Conservation (phyloP, 2,329 filamentous ascomycete species). For the Tolypocladium amazonense region DNA sequence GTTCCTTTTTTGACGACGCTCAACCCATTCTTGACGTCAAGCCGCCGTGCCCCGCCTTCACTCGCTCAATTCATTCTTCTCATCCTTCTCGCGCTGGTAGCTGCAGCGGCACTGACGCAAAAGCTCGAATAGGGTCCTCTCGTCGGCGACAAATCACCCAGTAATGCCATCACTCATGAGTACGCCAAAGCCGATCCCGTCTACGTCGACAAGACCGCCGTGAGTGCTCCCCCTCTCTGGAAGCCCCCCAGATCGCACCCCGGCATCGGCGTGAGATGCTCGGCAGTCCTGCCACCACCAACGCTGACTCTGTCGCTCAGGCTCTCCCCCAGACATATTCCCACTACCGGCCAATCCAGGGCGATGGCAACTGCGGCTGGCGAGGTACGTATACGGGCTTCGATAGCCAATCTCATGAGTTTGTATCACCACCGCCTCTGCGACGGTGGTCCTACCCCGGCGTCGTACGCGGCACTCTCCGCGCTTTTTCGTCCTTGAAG, state of each 20-base stretch:
- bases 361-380: slow-evolving; percentile 96
- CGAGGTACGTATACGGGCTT: slow-evolving; percentile 56
- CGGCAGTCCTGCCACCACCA: not conserved
- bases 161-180: slow-evolving; percentile 67
- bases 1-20: not conserved
- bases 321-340: slow-evolving; percentile 74
- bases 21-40: not conserved
- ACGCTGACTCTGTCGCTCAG: slow-evolving; percentile 31
- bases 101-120: not conserved
- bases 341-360: slow-evolving; percentile 76
- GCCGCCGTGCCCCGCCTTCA: not conserved
- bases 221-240: slow-evolving; percentile 33
- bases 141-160: slow-evolving; percentile 69
- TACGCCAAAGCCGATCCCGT: slow-evolving; percentile 81
- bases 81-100: not conserved
- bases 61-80: not conserved
- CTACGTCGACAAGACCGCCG: slow-evolving; percentile 79
- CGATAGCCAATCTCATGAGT: not conserved
- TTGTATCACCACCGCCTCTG: not conserved
- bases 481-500: not conserved
- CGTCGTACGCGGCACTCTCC: not conserved
- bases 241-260: not conserved
- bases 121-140: slow-evolving; percentile 56
- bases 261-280: not conserved
- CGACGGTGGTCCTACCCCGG: not conserved